These are phyloP conservation scores for Phytophthora citrophthora DNA, from an alignment of 352 stramenopile genomes.

Conservation along the genomic window DNA sequence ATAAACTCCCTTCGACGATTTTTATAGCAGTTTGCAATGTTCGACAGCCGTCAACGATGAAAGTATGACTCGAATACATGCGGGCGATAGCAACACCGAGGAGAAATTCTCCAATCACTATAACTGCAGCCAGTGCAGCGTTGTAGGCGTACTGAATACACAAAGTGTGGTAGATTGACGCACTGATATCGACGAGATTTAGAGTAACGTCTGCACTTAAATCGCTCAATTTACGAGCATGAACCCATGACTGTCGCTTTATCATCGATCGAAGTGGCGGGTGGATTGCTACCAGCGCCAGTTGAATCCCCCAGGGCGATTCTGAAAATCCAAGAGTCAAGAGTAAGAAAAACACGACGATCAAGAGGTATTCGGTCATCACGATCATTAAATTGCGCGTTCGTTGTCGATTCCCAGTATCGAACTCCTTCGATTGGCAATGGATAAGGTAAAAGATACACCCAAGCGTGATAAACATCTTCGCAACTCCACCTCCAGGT, in stretches of 20 bases:
- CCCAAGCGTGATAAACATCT: not conserved
- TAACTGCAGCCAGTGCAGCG: conserved; percentile 13
- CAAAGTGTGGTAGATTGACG: conserved; percentile 37
- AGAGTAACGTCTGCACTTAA: conserved; percentile 55
- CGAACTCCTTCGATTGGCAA: not conserved
- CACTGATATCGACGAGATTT: conserved; percentile 46
- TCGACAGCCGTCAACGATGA: conserved; percentile 29
- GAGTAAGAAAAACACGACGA: conserved; percentile 28
- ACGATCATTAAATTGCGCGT: conserved; percentile 10
- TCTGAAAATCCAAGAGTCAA: conserved; percentile 33
- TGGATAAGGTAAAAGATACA: conserved; percentile 14
- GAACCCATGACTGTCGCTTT: conserved; percentile 37
- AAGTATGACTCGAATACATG: conserved; percentile 35
- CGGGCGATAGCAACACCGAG: conserved; percentile 31
- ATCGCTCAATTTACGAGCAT: conserved; percentile 42
- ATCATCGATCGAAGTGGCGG: conserved; percentile 28
- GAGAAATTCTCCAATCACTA: conserved; percentile 31
- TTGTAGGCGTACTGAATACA: conserved; percentile 32
- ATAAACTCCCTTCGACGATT: conserved; percentile 34
- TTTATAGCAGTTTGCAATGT: conserved; percentile 38
- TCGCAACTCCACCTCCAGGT: conserved; percentile 14
- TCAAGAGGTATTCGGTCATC: conserved; percentile 7
- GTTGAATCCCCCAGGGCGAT: conserved; percentile 26
- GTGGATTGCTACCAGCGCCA: conserved; percentile 33
- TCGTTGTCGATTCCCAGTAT: not conserved